phyloP scores from a whole-genome alignment of 306 rosid species.

The Neltuma alba region DNA sequence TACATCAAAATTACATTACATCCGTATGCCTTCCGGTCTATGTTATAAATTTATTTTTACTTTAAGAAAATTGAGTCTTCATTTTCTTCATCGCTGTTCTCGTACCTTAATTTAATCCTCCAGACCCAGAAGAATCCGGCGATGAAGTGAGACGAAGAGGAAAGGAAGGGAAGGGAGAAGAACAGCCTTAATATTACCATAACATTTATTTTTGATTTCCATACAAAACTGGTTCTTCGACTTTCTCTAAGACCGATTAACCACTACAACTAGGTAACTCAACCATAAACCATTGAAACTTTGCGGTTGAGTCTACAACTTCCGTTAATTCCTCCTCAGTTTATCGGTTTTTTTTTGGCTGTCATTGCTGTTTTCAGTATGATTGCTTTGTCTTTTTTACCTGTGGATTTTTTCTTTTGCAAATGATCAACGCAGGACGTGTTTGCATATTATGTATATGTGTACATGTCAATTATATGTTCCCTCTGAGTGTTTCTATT shows the following conservation, averaged over 20 bases:
- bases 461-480: neutral
- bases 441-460: neutral
- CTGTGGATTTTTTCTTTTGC: neutral
- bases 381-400: slow-evolving; percentile 15
- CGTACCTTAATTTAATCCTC: slow-evolving; percentile 33
- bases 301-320: slow-evolving; percentile 26
- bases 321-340: slow-evolving; percentile 10
- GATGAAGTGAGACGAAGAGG: slow-evolving; percentile 30
- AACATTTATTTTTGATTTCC: neutral
- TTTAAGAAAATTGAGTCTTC: neutral
- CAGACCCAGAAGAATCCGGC: slow-evolving; percentile 27
- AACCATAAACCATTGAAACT: slow-evolving; percentile 35
- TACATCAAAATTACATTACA: slow-evolving; percentile 30
- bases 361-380: slow-evolving; percentile 32
- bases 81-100: slow-evolving; percentile 28
- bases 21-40: slow-evolving; percentile 28
- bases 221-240: slow-evolving; percentile 49
- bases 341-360: slow-evolving; percentile 40
- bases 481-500: neutral
- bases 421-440: slow-evolving; percentile 13
- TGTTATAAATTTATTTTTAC: slow-evolving; percentile 8
- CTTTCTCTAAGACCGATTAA: slow-evolving; percentile 57
- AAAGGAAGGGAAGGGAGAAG: slow-evolving; percentile 23
- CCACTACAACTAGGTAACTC: slow-evolving; percentile 59
- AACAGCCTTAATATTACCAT: slow-evolving; percentile 29